Conservation (phyloP, 2,329 filamentous ascomycete genomes). For the Ophiostoma piceae region DNA sequence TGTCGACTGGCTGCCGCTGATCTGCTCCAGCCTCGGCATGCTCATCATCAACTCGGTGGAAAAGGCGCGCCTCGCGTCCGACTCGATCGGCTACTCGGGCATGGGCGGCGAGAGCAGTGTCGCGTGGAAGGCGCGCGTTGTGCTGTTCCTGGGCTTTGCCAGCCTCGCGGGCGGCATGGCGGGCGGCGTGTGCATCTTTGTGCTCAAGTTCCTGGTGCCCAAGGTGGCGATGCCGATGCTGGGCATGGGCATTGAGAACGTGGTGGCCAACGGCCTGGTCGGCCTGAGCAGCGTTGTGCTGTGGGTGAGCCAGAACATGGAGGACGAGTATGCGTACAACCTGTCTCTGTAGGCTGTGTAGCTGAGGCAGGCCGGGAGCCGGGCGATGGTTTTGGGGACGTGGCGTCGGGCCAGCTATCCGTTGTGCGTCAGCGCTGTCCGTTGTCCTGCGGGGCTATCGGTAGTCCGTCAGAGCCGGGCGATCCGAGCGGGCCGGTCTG, state of each 20-base stretch:
- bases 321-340: conserved; percentile 67
- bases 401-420: too few relatives aligned
- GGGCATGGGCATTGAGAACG: conserved; percentile 60
- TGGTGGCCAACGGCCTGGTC: conserved; percentile 60
- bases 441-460: too few relatives aligned
- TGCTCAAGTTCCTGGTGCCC: conserved; percentile 59
- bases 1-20: conserved; percentile 64
- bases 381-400: too few relatives aligned
- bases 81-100: conserved; percentile 59
- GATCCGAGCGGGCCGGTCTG: too few relatives aligned
- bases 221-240: conserved; percentile 55
- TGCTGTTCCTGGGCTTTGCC: conserved; percentile 63
- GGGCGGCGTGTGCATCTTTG: conserved; percentile 62
- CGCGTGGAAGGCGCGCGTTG: conserved; percentile 63
- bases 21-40: conserved; percentile 63
- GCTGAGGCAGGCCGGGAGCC: neutral
- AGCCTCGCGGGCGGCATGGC: conserved; percentile 63
- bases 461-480: too few relatives aligned
- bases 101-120: conserved; percentile 45
- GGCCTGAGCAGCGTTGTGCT: conserved; percentile 59
- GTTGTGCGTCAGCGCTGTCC: too few relatives aligned
- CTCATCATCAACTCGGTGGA: conserved; percentile 67
- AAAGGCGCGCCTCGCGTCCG: conserved; percentile 58
- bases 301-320: conserved; percentile 67
- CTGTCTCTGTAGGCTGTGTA: conserved; percentile 45